Conservation (phyloP, 768 basidiomycete species). For the Suillus occidentalis region DNA sequence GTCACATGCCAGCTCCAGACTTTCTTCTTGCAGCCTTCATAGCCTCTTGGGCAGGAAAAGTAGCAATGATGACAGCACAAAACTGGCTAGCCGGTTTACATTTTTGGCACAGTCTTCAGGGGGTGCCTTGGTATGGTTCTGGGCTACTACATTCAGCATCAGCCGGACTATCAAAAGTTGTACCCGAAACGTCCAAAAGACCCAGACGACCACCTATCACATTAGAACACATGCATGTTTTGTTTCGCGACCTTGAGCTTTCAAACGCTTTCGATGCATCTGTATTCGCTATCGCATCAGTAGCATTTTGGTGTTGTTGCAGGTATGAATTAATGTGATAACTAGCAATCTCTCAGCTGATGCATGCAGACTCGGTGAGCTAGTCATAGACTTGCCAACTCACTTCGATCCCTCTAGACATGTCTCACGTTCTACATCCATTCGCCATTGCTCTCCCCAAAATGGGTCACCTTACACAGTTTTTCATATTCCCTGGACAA, state of each 20-base stretch:
- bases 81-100: too few species aligned
- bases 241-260: neutral
- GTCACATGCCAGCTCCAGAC: too few species aligned
- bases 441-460: too few species aligned
- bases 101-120: too few species aligned
- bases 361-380: neutral
- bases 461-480: fast-evolving
- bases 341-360: too few species aligned
- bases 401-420: neutral
- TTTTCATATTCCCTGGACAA: neutral
- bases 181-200: neutral
- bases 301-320: neutral
- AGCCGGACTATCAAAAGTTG: too few species aligned
- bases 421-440: too few species aligned
- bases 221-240: neutral
- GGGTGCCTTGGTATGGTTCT: too few species aligned
- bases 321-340: neutral
- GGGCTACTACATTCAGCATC: too few species aligned
- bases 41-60: neutral
- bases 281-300: neutral
- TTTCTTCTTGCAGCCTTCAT: too few species aligned
- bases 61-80: neutral
- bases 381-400: fast-evolving
- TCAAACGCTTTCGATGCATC: neutral
- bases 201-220: neutral